phyloP scores from a whole-genome alignment of 495 filamentous ascomycete genomes.

The Choiromyces venosus region DNA sequence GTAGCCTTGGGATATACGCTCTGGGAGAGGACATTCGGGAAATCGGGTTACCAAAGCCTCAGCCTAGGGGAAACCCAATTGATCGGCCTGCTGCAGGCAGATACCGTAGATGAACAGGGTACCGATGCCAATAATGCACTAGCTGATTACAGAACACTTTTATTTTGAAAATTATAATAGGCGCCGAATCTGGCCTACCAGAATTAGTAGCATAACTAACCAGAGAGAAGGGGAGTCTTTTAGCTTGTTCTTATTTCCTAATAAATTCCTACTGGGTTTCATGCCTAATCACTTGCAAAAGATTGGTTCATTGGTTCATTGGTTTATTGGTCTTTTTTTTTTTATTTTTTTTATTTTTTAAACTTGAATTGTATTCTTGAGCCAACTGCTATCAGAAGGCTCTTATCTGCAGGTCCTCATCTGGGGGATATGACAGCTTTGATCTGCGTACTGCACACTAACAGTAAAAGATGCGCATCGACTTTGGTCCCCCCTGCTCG shows the following conservation, averaged over 20 bases:
- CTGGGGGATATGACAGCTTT: not conserved
- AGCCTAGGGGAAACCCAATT: not conserved
- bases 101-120: not conserved
- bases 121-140: not conserved
- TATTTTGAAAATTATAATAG: not conserved
- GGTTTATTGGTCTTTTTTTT: not conserved
- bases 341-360: not conserved
- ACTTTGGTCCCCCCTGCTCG: not conserved
- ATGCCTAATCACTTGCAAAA: not conserved
- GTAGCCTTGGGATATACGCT: not conserved
- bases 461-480: not conserved
- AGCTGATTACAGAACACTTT: not conserved
- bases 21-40: not conserved
- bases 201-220: not conserved
- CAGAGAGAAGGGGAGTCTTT: not conserved
- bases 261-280: not conserved
- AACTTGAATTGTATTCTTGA: not conserved
- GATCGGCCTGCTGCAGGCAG: not conserved
- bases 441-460: not conserved
- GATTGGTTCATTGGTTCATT: not conserved
- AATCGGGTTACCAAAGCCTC: not conserved
- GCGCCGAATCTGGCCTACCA: not conserved
- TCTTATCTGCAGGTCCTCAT: conserved; percentile 1
- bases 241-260: not conserved
- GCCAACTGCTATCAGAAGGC: not conserved